Evolutionary conservation across 2,329 filamentous ascomycete genomes (phyloP).

Genomic region (Juglanconis juglandina): DNA sequence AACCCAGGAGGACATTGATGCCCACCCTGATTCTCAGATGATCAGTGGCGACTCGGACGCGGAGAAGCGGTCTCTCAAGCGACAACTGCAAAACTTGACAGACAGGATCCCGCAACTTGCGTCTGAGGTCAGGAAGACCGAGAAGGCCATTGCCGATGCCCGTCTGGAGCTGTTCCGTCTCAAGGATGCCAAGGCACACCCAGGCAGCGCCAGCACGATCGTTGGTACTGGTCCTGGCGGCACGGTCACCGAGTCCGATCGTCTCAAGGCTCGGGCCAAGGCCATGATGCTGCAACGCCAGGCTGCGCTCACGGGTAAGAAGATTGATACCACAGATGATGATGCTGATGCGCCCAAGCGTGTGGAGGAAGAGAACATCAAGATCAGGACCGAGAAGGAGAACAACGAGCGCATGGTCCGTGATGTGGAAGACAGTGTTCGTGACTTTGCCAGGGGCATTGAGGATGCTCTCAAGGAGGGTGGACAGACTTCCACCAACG

Average conservation of each 20-base stretch:
- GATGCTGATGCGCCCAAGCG: slow-evolving; percentile 77
- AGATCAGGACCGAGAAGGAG: slow-evolving; percentile 79
- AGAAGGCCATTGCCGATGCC: slow-evolving; percentile 89
- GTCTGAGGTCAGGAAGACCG: slow-evolving; percentile 84
- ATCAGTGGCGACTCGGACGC: slow-evolving; percentile 77
- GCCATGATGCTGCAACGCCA: slow-evolving; percentile 99
- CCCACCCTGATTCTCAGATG: slow-evolving; percentile 74
- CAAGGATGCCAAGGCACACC: slow-evolving; percentile 88
- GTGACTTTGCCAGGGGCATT: slow-evolving; percentile 78
- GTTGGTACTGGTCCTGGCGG: slow-evolving; percentile 92
- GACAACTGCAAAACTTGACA: slow-evolving; percentile 82
- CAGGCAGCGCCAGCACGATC: slow-evolving; percentile 73
- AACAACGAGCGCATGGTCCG: slow-evolving; percentile 95
- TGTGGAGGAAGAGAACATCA: slow-evolving; percentile 82
- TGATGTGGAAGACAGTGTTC: slow-evolving; percentile 94
- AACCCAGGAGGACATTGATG: slow-evolving; percentile 91
- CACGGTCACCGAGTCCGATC: slow-evolving; percentile 84
- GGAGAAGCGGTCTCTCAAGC: slow-evolving; percentile 79
- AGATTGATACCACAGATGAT: slow-evolving; percentile 65
- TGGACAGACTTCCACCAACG: slow-evolving; percentile 68
- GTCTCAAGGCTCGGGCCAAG: slow-evolving; percentile 89
- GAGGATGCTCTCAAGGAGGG: slow-evolving; percentile 86
- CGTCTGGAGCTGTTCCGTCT: slow-evolving; percentile 89
- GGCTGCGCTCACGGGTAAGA: slow-evolving; percentile 84
- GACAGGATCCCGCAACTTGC: slow-evolving; percentile 90